phyloP scores from a whole-genome alignment of 2,329 filamentous ascomycete species.

The Ascochyta koolunga region DNA sequence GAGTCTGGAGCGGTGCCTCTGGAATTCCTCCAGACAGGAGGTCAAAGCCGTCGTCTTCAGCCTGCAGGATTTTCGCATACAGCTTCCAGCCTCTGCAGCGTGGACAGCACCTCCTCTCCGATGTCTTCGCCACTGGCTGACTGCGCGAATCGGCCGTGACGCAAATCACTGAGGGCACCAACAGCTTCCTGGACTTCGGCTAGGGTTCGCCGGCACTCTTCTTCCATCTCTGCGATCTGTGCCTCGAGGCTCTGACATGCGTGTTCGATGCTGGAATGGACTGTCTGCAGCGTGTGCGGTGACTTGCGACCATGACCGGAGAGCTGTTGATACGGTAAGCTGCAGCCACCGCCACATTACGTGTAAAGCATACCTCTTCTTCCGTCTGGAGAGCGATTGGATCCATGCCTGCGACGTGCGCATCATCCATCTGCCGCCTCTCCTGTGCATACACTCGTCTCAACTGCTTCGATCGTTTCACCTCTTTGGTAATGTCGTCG shows the following conservation, averaged over 20 bases:
- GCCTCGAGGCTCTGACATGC: conserved; percentile 70
- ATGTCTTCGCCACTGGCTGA: conserved; percentile 62
- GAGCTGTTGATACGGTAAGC: conserved; percentile 54
- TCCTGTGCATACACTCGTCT: conserved; percentile 63
- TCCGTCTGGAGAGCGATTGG: conserved; percentile 68
- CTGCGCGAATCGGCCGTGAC: conserved; percentile 72
- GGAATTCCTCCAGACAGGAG: not conserved
- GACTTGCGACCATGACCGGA: conserved; percentile 57
- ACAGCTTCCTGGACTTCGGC: conserved; percentile 69
- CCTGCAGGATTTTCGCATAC: conserved; percentile 55
- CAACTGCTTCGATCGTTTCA: conserved; percentile 64
- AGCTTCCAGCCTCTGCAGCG: conserved; percentile 67
- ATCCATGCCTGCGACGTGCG: conserved; percentile 57
- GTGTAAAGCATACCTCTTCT: conserved; percentile 42
- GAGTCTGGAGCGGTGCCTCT: not conserved
- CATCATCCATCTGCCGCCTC: conserved; percentile 60
- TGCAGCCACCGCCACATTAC: not conserved
- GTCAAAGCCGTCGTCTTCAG: conserved; percentile 15
- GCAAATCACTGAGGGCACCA: conserved; percentile 78
- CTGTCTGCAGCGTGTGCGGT: conserved; percentile 66
- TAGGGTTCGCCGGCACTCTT: conserved; percentile 66
- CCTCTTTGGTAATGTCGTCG: conserved; percentile 69
- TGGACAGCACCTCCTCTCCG: conserved; percentile 69
- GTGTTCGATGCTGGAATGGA: conserved; percentile 72
- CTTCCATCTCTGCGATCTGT: conserved; percentile 70